Base-by-base conservation (phyloP, 2,329 filamentous ascomycete genomes). In the Cladorrhinum sp. region DNA sequence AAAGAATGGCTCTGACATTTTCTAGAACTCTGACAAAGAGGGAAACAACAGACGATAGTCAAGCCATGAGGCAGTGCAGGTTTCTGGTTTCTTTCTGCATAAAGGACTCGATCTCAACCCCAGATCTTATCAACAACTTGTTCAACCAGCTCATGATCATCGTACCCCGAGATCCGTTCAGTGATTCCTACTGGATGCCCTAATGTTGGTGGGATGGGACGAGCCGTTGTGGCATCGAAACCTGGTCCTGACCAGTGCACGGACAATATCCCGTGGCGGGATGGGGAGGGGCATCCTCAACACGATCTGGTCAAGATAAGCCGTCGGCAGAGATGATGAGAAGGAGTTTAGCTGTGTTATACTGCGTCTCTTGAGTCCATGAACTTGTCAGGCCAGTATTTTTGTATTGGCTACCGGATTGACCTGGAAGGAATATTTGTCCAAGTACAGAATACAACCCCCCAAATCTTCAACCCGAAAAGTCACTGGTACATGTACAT, bases 231-330 rank as follows among this genome's bases (percentile, higher is more conserved):
- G 18, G 58, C 58, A 33, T 55, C 51, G 42, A 42, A 55, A 59
- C 58, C 58, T 51, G 58, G 51, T 55, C 51, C 51, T 30, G 18
- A 42, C 23, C 21, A n/a, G 54, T 57, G 54, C 54, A 57, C 54
- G 39, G 54, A 57, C 24, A 10, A 42, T 49, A 57, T 57, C 54
- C 54, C 23, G 54, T 49, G 4, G 49, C 5, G 14, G 24, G 12
- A 51, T 7, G 46, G 46, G 46, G 46, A 21, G 36, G 36, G 10
- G 10, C 6, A 3, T 42, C 16, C 26, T 30, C 26, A 30, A 5
- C 5, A 30, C 10, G 26, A 4, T 30, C 26, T 5, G 10, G 10
- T 30, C 26, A 30, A 4, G 4, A 4, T 5, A 10, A 30, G 26
- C 26, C 16, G 36, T 14, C 16, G 36, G 14, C 6, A 42, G 36